Percentiles rank a stretch among this genome's conserved stretches.
Conservation (phyloP, 345 rosid species). For the Acer campestre region DNA sequence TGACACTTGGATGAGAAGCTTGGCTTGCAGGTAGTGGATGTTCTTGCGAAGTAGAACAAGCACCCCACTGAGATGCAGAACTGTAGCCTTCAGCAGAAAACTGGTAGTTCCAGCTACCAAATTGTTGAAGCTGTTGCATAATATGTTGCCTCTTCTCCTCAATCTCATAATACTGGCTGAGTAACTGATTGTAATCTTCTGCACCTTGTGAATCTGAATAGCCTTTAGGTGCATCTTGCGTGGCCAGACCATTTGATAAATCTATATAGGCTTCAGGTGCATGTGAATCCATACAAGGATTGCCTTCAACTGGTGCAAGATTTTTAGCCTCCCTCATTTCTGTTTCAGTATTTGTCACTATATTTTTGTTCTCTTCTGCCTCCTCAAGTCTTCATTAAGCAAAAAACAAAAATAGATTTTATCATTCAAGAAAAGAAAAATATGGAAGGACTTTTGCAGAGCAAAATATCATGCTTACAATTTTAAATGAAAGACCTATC, state of each 20-base stretch:
- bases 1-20: slow-evolving; percentile 26
- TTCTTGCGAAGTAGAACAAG: slow-evolving; percentile 32
- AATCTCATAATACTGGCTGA: slow-evolving; percentile 58
- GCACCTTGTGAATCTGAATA: slow-evolving; percentile 28
- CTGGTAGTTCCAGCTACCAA: slow-evolving; percentile 42
- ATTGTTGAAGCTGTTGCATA: slow-evolving; percentile 48
- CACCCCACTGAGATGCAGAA: slow-evolving; percentile 31
- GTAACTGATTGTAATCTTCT: slow-evolving; percentile 49
- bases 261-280: slow-evolving; percentile 22
- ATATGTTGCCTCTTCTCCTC: slow-evolving; percentile 60
- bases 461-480: background rate
- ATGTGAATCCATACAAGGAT: slow-evolving; percentile 17
- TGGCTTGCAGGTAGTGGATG: slow-evolving; percentile 28
- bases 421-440: background rate
- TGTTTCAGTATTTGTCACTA: slow-evolving; percentile 11
- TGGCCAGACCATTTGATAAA: slow-evolving; percentile 20
- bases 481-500: background rate
- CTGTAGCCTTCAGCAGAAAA: slow-evolving; percentile 39
- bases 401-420: background rate
- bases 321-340: slow-evolving; percentile 22
- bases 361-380: slow-evolving; percentile 23
- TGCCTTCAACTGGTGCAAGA: slow-evolving; percentile 23
- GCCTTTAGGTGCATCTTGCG: slow-evolving; percentile 19
- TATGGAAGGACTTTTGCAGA: background rate
- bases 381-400: slow-evolving; percentile 25